Base-by-base conservation (phyloP, 2,329 filamentous ascomycete genomes). In the Capronia americana region DNA sequence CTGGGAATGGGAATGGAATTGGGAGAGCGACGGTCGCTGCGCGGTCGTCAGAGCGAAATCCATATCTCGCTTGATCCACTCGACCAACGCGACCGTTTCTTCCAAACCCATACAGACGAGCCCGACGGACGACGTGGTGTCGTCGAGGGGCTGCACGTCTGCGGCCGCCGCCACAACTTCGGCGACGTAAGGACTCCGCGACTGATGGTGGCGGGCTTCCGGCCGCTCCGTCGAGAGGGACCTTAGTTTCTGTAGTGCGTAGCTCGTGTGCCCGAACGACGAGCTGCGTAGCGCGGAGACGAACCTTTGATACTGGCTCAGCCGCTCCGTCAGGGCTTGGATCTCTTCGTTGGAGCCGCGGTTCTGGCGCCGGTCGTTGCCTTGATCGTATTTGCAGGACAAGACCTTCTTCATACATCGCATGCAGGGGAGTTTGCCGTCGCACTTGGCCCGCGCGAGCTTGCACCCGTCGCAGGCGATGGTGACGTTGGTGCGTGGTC, bases 401-500 rank as follows among this genome's bases (percentile, higher is more conserved):
- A 54, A 11, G 4, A 28, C 32, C 44, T 44, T 59, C 14, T 12
- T 62, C 26, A 28, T 7, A 26, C 79, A 81, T 63, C 79, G 76
- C 26, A 77, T 77, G 61, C 79, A 81, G 50, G 79, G 79, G 66
- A 77, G 77, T 48, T 76, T 71, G 23, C 79, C 79, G 67, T 81
- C 78, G 66, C 79, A 81, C 75, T 80, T 80, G 67, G 53, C 66
- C 26, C 80, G 80, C 69, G 80, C 81, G 64, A 75, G 79, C 69
- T 79, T 78, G 74, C 79, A 81, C 55, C 77, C 75, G 69, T 81
- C 78, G 70, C 79, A 81, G 66, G 79, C 79, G 63, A 79, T 73
- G n/a, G 79, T 81, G 53, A 81, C 79, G 73, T 79, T 79, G 74
- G 79, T 80, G 56, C 79, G 78, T 63, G 76, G 72, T 11, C 59